Conservation (phyloP, 1,284 basidiomycete species). For the Moniliophthora roreri region DNA sequence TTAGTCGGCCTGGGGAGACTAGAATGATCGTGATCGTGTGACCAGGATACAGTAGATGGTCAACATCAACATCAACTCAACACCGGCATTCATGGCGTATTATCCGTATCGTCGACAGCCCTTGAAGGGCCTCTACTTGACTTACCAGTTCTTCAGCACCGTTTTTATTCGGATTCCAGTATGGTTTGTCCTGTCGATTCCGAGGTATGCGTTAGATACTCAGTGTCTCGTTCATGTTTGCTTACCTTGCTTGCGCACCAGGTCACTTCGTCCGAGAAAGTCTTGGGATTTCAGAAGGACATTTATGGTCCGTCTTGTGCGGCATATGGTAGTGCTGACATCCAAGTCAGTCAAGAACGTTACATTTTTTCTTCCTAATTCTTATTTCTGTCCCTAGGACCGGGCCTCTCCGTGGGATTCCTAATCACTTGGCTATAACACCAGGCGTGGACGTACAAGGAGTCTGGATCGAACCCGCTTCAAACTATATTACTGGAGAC, state of each 20-base stretch:
- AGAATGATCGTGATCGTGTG: too few species aligned
- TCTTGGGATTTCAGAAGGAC: slow-evolving; percentile 41
- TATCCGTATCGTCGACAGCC: slow-evolving; percentile 35
- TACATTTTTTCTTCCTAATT: background rate
- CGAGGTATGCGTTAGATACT: slow-evolving; percentile 24
- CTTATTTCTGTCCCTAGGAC: slow-evolving; percentile 22
- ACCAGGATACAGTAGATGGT: too few species aligned
- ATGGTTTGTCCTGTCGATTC: slow-evolving; percentile 39
- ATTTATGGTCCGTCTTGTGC: slow-evolving; percentile 35
- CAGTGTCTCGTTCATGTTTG: too few species aligned
- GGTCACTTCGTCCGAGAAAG: slow-evolving; percentile 38
- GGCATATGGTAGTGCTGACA: slow-evolving; percentile 25
- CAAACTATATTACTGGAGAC: slow-evolving; percentile 47
- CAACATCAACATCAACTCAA: too few species aligned
- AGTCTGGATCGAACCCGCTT: slow-evolving; percentile 49
- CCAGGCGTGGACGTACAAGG: slow-evolving; percentile 41
- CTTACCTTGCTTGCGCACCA: slow-evolving; percentile 12
- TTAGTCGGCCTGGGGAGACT: too few species aligned
- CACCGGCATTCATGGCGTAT: slow-evolving; percentile 10
- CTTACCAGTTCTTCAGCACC: slow-evolving; percentile 38
- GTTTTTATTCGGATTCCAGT: slow-evolving; percentile 47
- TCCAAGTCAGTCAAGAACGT: slow-evolving; percentile 28
- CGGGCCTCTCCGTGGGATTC: slow-evolving; percentile 30
- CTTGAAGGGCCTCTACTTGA: slow-evolving; percentile 38
- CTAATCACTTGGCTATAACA: slow-evolving; percentile 40